Evolutionary conservation across 306 rosid genomes (phyloP).

Genomic region (Potentilla sterilis): DNA sequence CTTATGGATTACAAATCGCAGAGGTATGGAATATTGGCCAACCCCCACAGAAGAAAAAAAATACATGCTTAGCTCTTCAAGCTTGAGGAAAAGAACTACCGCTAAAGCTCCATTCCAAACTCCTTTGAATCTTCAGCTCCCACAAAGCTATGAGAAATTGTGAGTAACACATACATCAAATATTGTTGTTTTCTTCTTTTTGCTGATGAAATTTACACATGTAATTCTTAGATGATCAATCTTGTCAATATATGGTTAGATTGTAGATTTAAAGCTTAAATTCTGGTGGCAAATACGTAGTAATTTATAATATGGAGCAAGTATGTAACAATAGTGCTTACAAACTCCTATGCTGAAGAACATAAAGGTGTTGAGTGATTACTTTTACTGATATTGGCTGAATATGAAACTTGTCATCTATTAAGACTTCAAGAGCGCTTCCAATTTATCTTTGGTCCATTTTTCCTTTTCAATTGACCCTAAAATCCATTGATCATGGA

Average conservation of each 20-base stretch:
- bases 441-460: neutral
- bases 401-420: constrained; percentile 8
- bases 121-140: constrained; percentile 50
- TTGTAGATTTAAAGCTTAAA: neutral
- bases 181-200: neutral
- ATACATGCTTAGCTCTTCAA: constrained; percentile 38
- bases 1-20: constrained; percentile 90
- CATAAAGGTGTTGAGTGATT: neutral
- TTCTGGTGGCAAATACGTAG: too few relatives aligned
- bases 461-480: neutral
- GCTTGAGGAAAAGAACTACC: constrained; percentile 27
- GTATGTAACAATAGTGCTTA: neutral
- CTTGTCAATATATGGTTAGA: neutral
- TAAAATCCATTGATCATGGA: neutral
- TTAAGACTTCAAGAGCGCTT: constrained; percentile 1
- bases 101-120: constrained; percentile 39
- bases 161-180: constrained; percentile 36
- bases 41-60: constrained; percentile 67
- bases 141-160: constrained; percentile 80
- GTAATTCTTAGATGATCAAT: neutral
- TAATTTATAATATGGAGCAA: neutral
- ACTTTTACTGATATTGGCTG: neutral
- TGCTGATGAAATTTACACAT: neutral
- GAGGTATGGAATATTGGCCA: constrained; percentile 96
- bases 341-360: neutral